Base-by-base conservation (phyloP, 176 grass and related monocot species). In the Metroxylon sagu region DNA sequence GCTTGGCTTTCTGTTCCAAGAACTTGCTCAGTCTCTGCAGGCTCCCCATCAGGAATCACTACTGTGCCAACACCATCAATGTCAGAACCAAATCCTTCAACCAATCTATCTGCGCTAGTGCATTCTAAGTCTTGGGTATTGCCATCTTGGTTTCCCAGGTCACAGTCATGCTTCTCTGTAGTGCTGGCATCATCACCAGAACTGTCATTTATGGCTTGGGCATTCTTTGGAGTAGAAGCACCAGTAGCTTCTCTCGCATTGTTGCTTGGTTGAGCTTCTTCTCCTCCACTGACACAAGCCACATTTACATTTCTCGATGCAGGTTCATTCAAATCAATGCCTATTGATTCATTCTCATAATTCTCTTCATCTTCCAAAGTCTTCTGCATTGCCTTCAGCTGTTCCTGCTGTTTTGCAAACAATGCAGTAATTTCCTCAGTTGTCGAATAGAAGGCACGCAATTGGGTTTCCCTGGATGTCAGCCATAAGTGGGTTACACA, bases 301-400 rank as follows among this genome's bases (percentile, higher is more conserved):
- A 31, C 8, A 15, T 49, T 76, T 58, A 74, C 16, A 6, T 66
- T 73, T 80, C 49, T 57, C 56, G 26, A 49, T 65, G 77, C 59
- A 19, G 55, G 61, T 66, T 71, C 61, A 70, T 78, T 82, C 18
- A 82, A 62, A 81, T 91, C 76, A 29, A 83, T 26, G 65, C 53
- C 74, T 54, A 84, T 68, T 25, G 77, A 77, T 15, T 70, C 71
- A 68, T 77, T 88, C 61, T 85, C 93, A 35, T 92, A 83, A 71
- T 98, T 83, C 64, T 98, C 93, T 64, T 92, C 93, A 49, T 98
- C 93, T 70, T 98, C 93, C 71, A 98, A 78, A 73, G 93, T 92
- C 72, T 62, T 92, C 69, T 98, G 88, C 93, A 98, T 92, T 51
- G 93, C 93, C 75, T 92, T 98, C 53, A 98, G 79, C 60, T 98